These are phyloP conservation scores for Chlorophyllum brunneum DNA, from an alignment of 768 basidiomycete species.

Conservation along the genomic window DNA sequence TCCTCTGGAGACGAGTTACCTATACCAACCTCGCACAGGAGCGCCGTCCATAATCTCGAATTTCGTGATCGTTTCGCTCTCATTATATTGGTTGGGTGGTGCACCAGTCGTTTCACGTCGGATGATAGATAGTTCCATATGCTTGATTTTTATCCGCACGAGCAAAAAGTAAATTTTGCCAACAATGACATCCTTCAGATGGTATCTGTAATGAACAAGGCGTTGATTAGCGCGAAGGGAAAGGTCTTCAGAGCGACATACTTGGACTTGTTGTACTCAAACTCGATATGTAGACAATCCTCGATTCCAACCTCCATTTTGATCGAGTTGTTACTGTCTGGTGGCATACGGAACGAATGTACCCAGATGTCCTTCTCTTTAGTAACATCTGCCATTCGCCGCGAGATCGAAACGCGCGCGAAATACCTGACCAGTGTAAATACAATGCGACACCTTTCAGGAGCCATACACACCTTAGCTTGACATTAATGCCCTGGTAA, in stretches of 20 bases:
- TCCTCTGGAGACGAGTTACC: not conserved
- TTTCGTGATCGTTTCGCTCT: constrained; percentile 98
- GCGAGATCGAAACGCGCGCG: constrained; percentile 84
- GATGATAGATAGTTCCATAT: constrained; percentile 99
- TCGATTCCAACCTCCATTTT: constrained; percentile 99
- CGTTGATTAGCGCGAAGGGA: not conserved
- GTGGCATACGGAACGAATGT: constrained; percentile 97
- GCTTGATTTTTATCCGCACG: constrained; percentile 98
- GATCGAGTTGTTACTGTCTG: constrained; percentile 96
- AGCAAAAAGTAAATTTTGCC: constrained; percentile 99
- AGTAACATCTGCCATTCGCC: constrained; percentile 87
- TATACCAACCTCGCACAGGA: constrained; percentile 78
- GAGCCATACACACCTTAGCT: constrained; percentile 66
- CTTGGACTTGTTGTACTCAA: constrained; percentile 99
- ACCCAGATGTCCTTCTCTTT: constrained; percentile 98
- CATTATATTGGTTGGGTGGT: constrained; percentile 99
- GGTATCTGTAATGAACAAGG: constrained; percentile 62
- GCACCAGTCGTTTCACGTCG: constrained; percentile 95
- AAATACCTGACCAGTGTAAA: constrained; percentile 64
- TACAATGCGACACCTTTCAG: not conserved
- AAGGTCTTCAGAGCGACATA: constrained; percentile 31
- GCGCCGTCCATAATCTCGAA: constrained; percentile 99
- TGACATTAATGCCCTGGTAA: constrained; percentile 98
- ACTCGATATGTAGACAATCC: constrained; percentile 98
- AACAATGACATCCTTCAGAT: constrained; percentile 97